Conservation (phyloP, 192 early-diverging fungal species). For the Backusella sp. region DNA sequence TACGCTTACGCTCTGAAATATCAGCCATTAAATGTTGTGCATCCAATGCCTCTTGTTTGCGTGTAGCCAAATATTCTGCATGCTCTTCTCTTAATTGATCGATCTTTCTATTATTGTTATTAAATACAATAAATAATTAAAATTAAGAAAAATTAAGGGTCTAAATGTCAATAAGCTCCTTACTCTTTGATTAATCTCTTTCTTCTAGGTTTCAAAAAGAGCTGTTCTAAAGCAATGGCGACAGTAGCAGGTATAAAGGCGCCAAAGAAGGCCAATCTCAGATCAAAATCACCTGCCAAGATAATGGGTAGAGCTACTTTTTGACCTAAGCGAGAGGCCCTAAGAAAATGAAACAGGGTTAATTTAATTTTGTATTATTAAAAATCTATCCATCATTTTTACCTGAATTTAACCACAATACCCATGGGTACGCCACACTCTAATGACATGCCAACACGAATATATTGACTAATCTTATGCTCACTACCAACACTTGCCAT, state of each 20-base stretch:
- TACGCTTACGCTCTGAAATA: constrained; percentile 63
- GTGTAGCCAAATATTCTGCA: constrained; percentile 55
- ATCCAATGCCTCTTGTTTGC: constrained; percentile 78
- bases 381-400: constrained; percentile 9
- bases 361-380: not conserved
- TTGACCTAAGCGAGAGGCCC: constrained; percentile 68
- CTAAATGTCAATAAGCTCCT: constrained; percentile 11
- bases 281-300: constrained; percentile 56
- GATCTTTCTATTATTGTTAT: constrained; percentile 45
- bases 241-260: constrained; percentile 52
- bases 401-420: constrained; percentile 56
- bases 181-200: constrained; percentile 46
- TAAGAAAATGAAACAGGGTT: constrained; percentile 13
- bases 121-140: constrained; percentile 14
- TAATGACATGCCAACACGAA: constrained; percentile 56
- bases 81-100: constrained; percentile 61
- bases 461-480: constrained; percentile 52
- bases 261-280: constrained; percentile 52
- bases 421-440: constrained; percentile 61
- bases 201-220: constrained; percentile 61
- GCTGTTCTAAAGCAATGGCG: constrained; percentile 54
- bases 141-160: not conserved
- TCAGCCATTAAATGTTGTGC: constrained; percentile 72
- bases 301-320: constrained; percentile 63
- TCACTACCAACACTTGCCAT: constrained; percentile 52